phyloP scores from a whole-genome alignment of 208 protist species.

The Leishmania tarentolae region DNA sequence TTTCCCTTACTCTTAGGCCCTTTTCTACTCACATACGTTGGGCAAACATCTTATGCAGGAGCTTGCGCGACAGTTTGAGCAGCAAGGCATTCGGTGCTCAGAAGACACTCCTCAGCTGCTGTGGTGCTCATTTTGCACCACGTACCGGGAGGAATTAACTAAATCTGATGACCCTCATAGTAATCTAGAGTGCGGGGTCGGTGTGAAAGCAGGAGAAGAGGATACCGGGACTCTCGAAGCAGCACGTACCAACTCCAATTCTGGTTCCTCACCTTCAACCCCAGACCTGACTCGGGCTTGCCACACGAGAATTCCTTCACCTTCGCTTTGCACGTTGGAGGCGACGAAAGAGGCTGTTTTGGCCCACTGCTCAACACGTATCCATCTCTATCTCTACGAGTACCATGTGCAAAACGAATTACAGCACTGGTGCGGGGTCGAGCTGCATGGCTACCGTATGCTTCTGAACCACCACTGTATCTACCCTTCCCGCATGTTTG shows the following conservation, averaged over 20 bases:
- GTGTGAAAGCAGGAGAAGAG: background rate
- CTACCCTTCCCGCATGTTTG: slow-evolving; percentile 71
- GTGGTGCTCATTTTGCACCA: slow-evolving; percentile 29
- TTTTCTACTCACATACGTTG: background rate
- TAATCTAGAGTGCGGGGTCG: background rate
- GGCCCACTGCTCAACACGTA: slow-evolving; percentile 57
- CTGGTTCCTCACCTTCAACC: background rate
- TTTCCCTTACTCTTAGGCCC: background rate
- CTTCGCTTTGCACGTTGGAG: slow-evolving; percentile 4
- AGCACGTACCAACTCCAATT: background rate
- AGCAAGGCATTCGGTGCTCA: slow-evolving; percentile 29
- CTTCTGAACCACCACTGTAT: slow-evolving; percentile 84
- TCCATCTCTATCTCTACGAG: slow-evolving; percentile 63
- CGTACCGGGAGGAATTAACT: slow-evolving; percentile 1
- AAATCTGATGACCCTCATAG: background rate
- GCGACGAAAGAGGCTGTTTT: slow-evolving; percentile 32
- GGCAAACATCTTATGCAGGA: slow-evolving; percentile 4
- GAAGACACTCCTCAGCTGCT: slow-evolving; percentile 13
- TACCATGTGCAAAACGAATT: slow-evolving; percentile 32
- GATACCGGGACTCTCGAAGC: background rate
- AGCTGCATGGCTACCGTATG: slow-evolving; percentile 65
- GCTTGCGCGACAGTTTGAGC: slow-evolving; percentile 28
- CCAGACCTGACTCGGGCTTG: background rate
- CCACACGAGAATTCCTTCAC: slow-evolving; percentile 1
- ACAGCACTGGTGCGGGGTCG: slow-evolving; percentile 66